Evolutionary conservation across 768 basidiomycete genomes (phyloP).

Genomic region (Strobilomyces echinocephalus): DNA sequence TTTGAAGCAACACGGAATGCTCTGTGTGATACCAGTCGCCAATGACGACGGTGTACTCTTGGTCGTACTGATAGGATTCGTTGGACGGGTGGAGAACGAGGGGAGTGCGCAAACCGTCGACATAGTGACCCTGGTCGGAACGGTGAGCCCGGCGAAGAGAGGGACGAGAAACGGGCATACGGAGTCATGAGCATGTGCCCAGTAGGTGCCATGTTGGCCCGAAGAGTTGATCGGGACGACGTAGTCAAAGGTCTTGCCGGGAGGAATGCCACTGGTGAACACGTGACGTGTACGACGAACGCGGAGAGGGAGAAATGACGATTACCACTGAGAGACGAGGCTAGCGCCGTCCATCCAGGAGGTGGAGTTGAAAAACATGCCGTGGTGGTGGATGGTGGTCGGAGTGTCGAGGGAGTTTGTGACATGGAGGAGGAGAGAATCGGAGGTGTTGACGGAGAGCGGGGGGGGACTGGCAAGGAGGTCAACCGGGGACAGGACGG

Average conservation of each 20-base stretch:
- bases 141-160: neutral
- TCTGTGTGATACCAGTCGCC: conserved; percentile 92
- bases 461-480: conserved; percentile 66
- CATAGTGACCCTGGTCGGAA: conserved; percentile 71
- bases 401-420: conserved; percentile 64
- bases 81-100: conserved; percentile 67
- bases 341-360: conserved; percentile 89
- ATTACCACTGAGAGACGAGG: conserved; percentile 77
- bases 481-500: neutral
- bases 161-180: conserved; percentile 10
- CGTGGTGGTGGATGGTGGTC: conserved; percentile 84
- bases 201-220: conserved; percentile 76
- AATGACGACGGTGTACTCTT: conserved; percentile 81
- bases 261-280: conserved; percentile 64
- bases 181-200: conserved; percentile 68
- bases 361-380: conserved; percentile 88
- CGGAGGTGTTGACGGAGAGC: conserved; percentile 62
- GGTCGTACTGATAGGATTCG: conserved; percentile 75
- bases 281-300: neutral
- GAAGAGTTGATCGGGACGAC: conserved; percentile 63
- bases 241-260: conserved; percentile 67
- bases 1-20: conserved; percentile 54
- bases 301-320: rapidly evolving
- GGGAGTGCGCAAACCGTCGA: conserved; percentile 89
- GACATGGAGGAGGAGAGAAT: conserved; percentile 75